Percentiles rank a stretch among this genome's conserved stretches.
Conservation (phyloP, 345 rosid species). For the rapeseed (Brassica napus) region DNA sequence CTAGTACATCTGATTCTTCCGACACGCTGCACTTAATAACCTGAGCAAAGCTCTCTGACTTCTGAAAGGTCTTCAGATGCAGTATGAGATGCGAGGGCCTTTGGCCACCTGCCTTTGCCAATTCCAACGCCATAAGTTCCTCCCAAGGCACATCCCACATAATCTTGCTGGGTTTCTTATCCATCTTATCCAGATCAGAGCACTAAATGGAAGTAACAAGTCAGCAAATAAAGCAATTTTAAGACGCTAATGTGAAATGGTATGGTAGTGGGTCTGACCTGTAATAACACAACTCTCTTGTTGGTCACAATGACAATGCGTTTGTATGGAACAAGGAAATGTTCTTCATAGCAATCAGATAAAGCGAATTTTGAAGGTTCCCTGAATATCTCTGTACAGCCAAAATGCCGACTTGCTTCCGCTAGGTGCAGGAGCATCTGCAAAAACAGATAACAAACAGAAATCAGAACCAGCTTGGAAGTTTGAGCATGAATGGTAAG, state of each 20-base stretch:
- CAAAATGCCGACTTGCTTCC: conserved; percentile 85
- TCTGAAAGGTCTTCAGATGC: conserved; percentile 78
- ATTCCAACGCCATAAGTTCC: conserved; percentile 88
- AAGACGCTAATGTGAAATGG: neutral
- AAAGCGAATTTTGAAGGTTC: conserved; percentile 93
- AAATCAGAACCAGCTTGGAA: conserved; percentile 19
- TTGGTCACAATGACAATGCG: conserved; percentile 81
- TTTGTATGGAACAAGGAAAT: conserved; percentile 74
- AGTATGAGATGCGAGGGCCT: conserved; percentile 87
- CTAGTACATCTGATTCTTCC: conserved; percentile 53
- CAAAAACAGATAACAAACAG: conserved; percentile 32
- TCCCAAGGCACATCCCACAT: conserved; percentile 99
- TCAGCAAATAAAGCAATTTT: conserved; percentile 17
- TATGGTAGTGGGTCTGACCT: conserved; percentile 51
- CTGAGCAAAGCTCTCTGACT: conserved; percentile 84
- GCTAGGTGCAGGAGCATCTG: conserved; percentile 93
- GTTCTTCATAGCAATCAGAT: conserved; percentile 87
- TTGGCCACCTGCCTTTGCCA: conserved; percentile 80
- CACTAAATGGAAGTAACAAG: conserved; percentile 51
- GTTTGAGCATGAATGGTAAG: conserved; percentile 17
- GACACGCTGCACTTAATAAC: conserved; percentile 78
- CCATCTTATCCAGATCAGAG: conserved; percentile 72
- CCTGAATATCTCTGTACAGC: conserved; percentile 88
- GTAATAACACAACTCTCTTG: conserved; percentile 81
- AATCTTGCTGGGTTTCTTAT: conserved; percentile 87